phyloP scores from a whole-genome alignment of 2,329 filamentous ascomycete species.

The Trichoderma atrobrunneum region DNA sequence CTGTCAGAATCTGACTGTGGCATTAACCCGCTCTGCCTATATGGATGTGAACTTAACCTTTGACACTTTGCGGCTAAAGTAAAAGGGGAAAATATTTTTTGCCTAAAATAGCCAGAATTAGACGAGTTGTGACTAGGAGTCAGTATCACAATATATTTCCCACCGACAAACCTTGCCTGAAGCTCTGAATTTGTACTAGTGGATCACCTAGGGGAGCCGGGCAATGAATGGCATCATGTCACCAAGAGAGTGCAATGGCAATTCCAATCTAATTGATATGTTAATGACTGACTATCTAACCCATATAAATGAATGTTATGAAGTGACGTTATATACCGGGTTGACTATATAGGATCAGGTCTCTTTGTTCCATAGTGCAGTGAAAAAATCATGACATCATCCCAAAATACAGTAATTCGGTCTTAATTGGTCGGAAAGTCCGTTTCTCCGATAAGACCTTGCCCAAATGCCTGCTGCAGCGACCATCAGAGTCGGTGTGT shows the following conservation, averaged over 20 bases:
- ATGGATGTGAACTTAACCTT: neutral
- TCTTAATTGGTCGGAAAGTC: neutral
- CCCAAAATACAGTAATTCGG: neutral
- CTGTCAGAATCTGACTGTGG: neutral
- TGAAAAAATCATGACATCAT: neutral
- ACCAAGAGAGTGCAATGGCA: neutral
- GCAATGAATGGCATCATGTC: neutral
- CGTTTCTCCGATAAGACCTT: neutral
- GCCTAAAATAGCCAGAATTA: neutral
- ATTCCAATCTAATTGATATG: neutral
- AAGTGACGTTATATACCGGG: neutral
- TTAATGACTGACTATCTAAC: neutral
- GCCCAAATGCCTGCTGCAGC: neutral
- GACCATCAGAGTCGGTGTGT: neutral
- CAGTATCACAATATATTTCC: neutral
- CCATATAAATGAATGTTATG: neutral
- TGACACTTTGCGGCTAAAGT: conserved; percentile 1
- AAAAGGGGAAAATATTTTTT: neutral
- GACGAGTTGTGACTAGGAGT: neutral
- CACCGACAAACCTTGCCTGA: neutral
- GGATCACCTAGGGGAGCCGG: neutral
- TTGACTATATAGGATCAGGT: neutral
- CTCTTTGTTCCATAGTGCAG: neutral
- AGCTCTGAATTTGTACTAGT: neutral
- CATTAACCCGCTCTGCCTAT: conserved; percentile 6